These are phyloP conservation scores for Boletellus emodensis DNA, from an alignment of 768 basidiomycete genomes.

Conservation along the genomic window DNA sequence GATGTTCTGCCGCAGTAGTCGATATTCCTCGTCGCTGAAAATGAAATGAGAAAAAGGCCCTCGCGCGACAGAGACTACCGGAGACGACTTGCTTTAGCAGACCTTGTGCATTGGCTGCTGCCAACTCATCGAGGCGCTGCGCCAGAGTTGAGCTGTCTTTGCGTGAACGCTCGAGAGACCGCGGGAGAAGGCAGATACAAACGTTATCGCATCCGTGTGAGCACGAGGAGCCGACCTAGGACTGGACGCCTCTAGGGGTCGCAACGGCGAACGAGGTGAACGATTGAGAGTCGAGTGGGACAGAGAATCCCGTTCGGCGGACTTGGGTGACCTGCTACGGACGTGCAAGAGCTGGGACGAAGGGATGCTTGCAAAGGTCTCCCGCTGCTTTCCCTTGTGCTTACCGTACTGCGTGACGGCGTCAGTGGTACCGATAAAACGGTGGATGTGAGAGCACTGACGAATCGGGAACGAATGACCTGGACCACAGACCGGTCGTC, in stretches of 20 bases:
- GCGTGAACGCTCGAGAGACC: conserved; percentile 9
- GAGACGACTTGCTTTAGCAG: conserved; percentile 57
- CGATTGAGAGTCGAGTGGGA: conserved; percentile 12
- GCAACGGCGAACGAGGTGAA: conserved; percentile 22
- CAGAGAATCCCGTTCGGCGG: conserved; percentile 16
- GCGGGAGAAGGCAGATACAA: conserved; percentile 25
- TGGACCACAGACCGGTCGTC: conserved; percentile 48
- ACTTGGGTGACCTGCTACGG: conserved; percentile 14
- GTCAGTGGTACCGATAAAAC: conserved; percentile 10
- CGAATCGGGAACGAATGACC: conserved; percentile 60
- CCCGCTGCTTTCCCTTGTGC: conserved; percentile 54
- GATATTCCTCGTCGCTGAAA: conserved; percentile 79
- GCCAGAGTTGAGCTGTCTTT: conserved; percentile 64
- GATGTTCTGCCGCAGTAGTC: conserved; percentile 75
- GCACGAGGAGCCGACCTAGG: conserved; percentile 24
- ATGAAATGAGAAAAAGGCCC: conserved; percentile 2
- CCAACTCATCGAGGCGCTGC: conserved; percentile 76
- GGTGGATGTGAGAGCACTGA: conserved; percentile 34
- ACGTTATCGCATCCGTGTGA: conserved; percentile 55
- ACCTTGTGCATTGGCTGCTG: conserved; percentile 75
- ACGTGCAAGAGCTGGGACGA: conserved; percentile 31
- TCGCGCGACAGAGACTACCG: neutral
- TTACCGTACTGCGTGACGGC: conserved; percentile 45
- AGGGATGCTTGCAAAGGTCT: conserved; percentile 33
- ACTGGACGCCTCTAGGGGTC: conserved; percentile 19